These are phyloP conservation scores for Lolium rigidum DNA, from an alignment of 176 grass and related monocot species.

Conservation along the genomic window DNA sequence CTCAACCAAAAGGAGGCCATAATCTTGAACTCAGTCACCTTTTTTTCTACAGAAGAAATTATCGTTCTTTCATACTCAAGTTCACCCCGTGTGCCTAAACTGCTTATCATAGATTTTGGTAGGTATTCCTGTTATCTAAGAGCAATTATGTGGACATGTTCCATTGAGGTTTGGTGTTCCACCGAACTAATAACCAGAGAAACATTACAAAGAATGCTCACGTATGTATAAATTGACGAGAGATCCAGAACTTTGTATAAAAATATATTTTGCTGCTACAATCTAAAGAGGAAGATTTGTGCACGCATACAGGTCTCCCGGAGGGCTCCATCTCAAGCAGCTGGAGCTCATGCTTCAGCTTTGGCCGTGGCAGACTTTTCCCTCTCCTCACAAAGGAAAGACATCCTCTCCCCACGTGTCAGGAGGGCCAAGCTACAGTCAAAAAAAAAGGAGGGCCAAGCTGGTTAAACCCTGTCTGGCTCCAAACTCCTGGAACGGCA, in stretches of 20 bases:
- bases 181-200: too few species aligned
- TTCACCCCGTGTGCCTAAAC: not conserved
- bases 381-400: not conserved
- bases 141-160: not conserved
- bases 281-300: not conserved
- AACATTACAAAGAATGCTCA: not conserved
- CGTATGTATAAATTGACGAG: not conserved
- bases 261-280: not conserved
- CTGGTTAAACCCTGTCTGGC: not conserved
- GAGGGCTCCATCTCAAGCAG: not conserved
- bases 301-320: constrained; percentile 5
- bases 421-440: not conserved
- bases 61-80: not conserved
- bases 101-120: not conserved
- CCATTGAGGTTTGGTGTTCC: too few species aligned
- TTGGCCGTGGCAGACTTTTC: not conserved
- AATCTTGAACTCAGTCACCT: too few species aligned
- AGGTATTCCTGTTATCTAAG: not conserved
- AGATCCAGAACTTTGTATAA: not conserved
- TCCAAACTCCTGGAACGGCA: not conserved
- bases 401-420: not conserved
- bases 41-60: not conserved
- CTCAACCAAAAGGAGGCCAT: too few species aligned
- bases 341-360: constrained; percentile 33
- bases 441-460: not conserved